Evolutionary conservation across 2,329 filamentous ascomycete genomes (phyloP), one percentile per base, ranked within the genome.

Genomic region (Cladobotryum protrusum): DNA sequence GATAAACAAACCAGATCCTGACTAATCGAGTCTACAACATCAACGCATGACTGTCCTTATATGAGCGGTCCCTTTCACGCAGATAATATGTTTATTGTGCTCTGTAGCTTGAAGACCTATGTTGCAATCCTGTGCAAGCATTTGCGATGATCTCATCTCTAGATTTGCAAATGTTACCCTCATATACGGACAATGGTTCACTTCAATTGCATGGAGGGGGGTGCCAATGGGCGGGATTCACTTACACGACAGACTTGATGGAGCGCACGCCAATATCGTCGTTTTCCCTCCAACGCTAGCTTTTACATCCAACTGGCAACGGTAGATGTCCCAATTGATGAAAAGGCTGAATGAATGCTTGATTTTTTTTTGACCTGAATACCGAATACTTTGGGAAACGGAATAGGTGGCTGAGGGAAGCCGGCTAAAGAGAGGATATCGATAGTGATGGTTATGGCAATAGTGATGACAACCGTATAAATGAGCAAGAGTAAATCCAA

Each of bases 51-150:
- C 49, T 1, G 56, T 55, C 2, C 47, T 52, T 4, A 57, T 58
- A n/a, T 48, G 6, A 58, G 56, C 32, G 56, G 56, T 13, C 57
- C 56, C 7, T 58, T 51, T 15, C 43, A 36, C 14, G 42, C 57
- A 13, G 67, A 71, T 48, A 72, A 72, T 13, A 77, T 77, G 74
- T 72, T 76, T n/a, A 58, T 77, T 2, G 67, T 72, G 0, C 72
- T 69, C 0, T 77, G 74, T 59, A 72, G 67, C 41, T 72, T 77
- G 67, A 76, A 75, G 57, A 76, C 73, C 1, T 60, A 76, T 4
- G 71, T 72, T 0, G 68, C 63, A 0, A 67, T 77, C 9, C 59
- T 64, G n/a, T 59, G n/a, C 63, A 0, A 73, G 73, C 0, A 70
- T 68, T 46, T 70, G 71, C 46, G 70, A 75, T 36, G 73, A 76